Evolutionary conservation across 495 filamentous ascomycete species (phyloP).

Genomic region (Glutinoglossum americanum): DNA sequence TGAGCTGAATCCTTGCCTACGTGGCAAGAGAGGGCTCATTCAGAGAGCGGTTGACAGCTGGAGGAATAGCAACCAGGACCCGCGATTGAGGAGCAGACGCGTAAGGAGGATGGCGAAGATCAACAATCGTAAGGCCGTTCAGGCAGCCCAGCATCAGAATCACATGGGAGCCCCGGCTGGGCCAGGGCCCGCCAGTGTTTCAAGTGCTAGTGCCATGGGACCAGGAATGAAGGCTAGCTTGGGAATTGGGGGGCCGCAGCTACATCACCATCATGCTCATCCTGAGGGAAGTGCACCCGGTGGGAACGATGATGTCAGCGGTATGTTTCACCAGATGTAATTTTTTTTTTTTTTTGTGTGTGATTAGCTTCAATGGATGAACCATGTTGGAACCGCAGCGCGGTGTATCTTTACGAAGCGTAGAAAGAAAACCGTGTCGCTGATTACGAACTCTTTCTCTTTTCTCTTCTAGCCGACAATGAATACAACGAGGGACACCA

Average conservation of each 20-base stretch:
- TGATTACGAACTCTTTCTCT: constrained; percentile 12
- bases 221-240: constrained; percentile 31
- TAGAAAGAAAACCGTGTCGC: constrained; percentile 3
- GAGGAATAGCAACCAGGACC: constrained; percentile 96
- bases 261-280: constrained; percentile 67
- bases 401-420: neutral
- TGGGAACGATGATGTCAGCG: constrained; percentile 66
- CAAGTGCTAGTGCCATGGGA: constrained; percentile 21
- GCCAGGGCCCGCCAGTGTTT: constrained; percentile 30
- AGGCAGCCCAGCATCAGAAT: constrained; percentile 22
- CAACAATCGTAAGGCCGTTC: constrained; percentile 50
- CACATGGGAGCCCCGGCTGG: constrained; percentile 31
- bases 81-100: constrained; percentile 66
- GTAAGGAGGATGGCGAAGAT: constrained; percentile 93
- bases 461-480: constrained; percentile 22
- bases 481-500: constrained; percentile 34
- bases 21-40: constrained; percentile 86
- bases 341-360: neutral
- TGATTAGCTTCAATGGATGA: constrained; percentile 8
- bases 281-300: constrained; percentile 44
- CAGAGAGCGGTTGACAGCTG: constrained; percentile 95
- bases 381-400: neutral
- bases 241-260: constrained; percentile 39
- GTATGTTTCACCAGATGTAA: constrained; percentile 48
- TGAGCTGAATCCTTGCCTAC: constrained; percentile 69